Conservation (phyloP, 169 alveolate genomes). For the Plasmodium falciparum region DNA sequence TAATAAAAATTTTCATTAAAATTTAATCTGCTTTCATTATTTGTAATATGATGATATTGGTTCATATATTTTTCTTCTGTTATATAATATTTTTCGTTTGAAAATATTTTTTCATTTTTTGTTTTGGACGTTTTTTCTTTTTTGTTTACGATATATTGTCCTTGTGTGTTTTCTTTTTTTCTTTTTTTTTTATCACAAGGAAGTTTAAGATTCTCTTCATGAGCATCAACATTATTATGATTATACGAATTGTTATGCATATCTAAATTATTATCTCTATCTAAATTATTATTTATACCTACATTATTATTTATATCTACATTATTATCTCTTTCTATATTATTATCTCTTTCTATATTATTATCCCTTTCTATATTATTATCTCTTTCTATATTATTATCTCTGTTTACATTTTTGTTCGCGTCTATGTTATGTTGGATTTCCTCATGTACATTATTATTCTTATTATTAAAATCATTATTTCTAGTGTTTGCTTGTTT, state of each 20-base stretch:
- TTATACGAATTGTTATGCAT: no score
- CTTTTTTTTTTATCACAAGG: not conserved
- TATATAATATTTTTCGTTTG: conserved; percentile 41
- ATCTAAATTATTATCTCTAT: no score
- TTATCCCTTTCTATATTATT: not conserved
- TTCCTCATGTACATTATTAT: not conserved
- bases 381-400: not conserved
- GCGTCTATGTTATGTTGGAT: not conserved
- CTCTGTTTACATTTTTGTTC: not conserved
- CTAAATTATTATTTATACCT: no score
- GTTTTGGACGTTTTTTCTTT: not conserved
- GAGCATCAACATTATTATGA: no score
- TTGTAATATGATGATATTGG: not conserved
- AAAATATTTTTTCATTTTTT: conserved; percentile 20
- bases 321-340: no score
- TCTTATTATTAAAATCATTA: not conserved
- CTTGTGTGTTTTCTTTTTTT: conserved; percentile 3
- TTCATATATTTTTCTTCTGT: not conserved
- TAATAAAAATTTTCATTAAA: not conserved
- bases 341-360: not conserved
- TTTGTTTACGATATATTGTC: not conserved
- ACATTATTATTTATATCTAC: no score
- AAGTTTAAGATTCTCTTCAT: not conserved
- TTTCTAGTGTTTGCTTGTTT: not conserved
- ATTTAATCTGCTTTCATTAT: conserved; percentile 1